Base-by-base conservation (phyloP, 2,329 filamentous ascomycete genomes). In the Diplocarpon rosae region DNA sequence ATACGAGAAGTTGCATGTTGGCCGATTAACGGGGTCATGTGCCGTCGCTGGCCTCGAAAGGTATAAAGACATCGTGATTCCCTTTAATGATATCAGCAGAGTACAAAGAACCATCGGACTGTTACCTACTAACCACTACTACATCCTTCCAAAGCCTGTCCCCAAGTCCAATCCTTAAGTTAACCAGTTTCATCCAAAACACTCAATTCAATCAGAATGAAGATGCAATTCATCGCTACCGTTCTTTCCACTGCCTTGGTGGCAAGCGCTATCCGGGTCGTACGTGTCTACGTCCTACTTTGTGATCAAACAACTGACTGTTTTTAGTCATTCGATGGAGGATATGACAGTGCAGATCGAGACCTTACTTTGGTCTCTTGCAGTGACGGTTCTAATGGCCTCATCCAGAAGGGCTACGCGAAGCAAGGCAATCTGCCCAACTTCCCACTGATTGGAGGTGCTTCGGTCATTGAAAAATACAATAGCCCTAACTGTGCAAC, bases 351-450 rank as follows among this genome's bases (percentile, higher is more conserved):
- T 51, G 61, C 61, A 37, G 53, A 53, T 48, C 72, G 77, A 46
- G 68, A 73, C 36, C 62, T 89, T 43, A 69, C 64, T 29, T 62
- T 58, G 5, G 71, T 87, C 36, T 62, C 78, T 49, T 87, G 82
- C 73, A 82, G 76, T 28, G 76, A 85, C 58, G 82, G 82, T 43
- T 37, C 50, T 49, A 80, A 85, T 63, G 82, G 82, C 46, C 70
- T 86, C 50, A 75, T 75, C 51, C 77, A 72, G 55, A 72, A 69
- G 32, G 54, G 55, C 28, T 59, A 74, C 75, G 59, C 64, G 42
- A 76, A 64, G 1, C 73, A 78, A 62, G 68, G 69, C 42, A 57
- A 68, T 27, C 61, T 77, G 52, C 66, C 68, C 13, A 51, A 54
- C 30, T 79, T 74, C 64, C 70, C 73, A 30, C 66, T 69, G 61